A percentile compares a stretch with the other conserved stretches of the same genome.
Conservation (phyloP, 805 yeast genomes). For the Tetrapisispora phaffii region DNA sequence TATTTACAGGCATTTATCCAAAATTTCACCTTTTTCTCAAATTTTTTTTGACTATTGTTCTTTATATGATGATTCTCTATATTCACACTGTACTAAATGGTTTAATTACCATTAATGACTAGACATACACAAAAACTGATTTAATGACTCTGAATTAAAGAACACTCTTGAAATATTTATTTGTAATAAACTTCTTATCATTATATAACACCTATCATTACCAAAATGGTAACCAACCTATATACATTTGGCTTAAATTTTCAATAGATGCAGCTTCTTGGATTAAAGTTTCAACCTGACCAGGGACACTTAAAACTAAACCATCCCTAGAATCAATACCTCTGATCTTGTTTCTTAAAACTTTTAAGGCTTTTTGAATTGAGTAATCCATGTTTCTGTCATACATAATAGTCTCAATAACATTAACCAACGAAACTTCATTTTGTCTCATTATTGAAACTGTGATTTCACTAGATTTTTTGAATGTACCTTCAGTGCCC, state of each 20-base stretch:
- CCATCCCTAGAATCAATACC: constrained; percentile 79
- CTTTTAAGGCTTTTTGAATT: constrained; percentile 52
- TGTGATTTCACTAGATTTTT: constrained; percentile 79
- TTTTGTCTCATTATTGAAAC: constrained; percentile 60
- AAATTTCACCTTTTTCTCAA: not conserved
- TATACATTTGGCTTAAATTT: constrained; percentile 74
- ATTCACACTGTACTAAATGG: constrained; percentile 34
- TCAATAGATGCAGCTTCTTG: constrained; percentile 69
- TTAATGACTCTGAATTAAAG: constrained; percentile 31
- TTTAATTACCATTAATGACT: constrained; percentile 28
- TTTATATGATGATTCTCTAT: constrained; percentile 15
- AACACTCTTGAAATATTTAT: not conserved
- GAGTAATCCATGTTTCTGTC: constrained; percentile 55
- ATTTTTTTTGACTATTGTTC: not conserved
- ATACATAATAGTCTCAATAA: constrained; percentile 82
- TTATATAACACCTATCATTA: too few relatives aligned
- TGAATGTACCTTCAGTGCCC: constrained; percentile 83
- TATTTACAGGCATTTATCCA: not conserved
- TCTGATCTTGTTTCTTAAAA: constrained; percentile 68
- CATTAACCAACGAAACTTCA: constrained; percentile 79
- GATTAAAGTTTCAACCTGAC: constrained; percentile 83
- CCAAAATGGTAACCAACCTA: constrained; percentile 84
- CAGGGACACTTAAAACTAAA: constrained; percentile 78
- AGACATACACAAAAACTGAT: constrained; percentile 30
- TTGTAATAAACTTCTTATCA: too few relatives aligned